phyloP scores from a whole-genome alignment of 768 basidiomycete species.

The Artomyces pyxidatus region DNA sequence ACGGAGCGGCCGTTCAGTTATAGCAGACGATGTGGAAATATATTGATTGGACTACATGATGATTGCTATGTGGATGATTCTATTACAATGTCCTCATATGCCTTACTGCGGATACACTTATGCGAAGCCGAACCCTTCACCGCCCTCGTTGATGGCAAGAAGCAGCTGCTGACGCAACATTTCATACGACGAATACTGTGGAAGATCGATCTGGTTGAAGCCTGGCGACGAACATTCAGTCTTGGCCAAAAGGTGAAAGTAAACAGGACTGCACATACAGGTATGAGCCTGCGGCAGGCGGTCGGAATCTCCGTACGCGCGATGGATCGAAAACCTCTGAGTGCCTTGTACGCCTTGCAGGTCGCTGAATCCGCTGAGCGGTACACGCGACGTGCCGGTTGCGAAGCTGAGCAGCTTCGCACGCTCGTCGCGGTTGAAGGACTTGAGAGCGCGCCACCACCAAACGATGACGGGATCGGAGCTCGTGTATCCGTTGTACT shows the following conservation, averaged over 20 bases:
- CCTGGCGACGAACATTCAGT: slow-evolving; percentile 34
- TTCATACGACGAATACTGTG: slow-evolving; percentile 93
- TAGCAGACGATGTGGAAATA: too few species aligned
- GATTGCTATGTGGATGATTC: slow-evolving; percentile 2
- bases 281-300: slow-evolving; percentile 87
- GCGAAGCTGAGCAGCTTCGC: slow-evolving; percentile 98
- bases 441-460: slow-evolving; percentile 99
- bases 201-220: slow-evolving; percentile 93
- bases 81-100: slow-evolving; percentile 1
- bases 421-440: slow-evolving; percentile 92
- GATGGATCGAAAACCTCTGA: slow-evolving; percentile 93
- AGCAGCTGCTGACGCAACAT: slow-evolving; percentile 87
- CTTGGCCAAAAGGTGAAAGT: slow-evolving; percentile 2
- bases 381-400: slow-evolving; percentile 87
- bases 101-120: slow-evolving; percentile 20
- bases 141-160: slow-evolving; percentile 92
- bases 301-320: slow-evolving; percentile 81
- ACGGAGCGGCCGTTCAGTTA: too few species aligned
- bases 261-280: slow-evolving; percentile 59
- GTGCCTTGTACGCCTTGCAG: slow-evolving; percentile 93
- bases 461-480: slow-evolving; percentile 95
- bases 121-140: slow-evolving; percentile 90
- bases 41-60: background rate
- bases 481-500: slow-evolving; percentile 81
- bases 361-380: slow-evolving; percentile 89